Base-by-base conservation (phyloP, 2,329 filamentous ascomycete species). In the Fusarium oxysporum region DNA sequence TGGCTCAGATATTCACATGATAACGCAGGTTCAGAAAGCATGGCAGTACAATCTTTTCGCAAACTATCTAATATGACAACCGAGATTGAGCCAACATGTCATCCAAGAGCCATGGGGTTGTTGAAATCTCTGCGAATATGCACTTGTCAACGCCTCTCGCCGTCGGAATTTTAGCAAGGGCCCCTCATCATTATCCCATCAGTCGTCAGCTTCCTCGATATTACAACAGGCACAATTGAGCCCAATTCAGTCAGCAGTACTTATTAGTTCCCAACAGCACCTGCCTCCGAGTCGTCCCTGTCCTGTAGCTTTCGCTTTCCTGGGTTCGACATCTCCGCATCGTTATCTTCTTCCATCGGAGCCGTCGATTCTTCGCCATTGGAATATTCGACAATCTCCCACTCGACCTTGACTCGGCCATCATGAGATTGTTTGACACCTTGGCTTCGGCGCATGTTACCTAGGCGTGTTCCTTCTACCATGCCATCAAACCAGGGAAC, bases 401-500 rank as follows among this genome's bases (percentile, higher is more conserved):
- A 97, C 78, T 96, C 92, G 16, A 96, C 87, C 48, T 85, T 89
- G 41, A 91, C 88, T 33, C 84, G 86, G 21, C 92, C 92, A 78
- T 93, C 90, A n/a, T 83, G 82, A 56, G 88, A 91, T 56, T 80
- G 78, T 51, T 82, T 81, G 38, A 86, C 82, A 32, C 90, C 88
- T 64, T 88, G 87, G 21, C 90, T 87, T 74, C 89, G 89, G 79
- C 90, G 90, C 81, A 92, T 86, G 56, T 87, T 90, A 4, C 93
- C 93, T 45, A 97, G 83, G 43, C 86, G 86, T 73, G 93, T 95
- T 60, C 94, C 92, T 77, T 93, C 89, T 6, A 97, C 88, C 86
- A 97, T 87, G 71, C 90, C 89, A 76, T 97, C 93, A 75, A 97
- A 96, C 93, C 94, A 97, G 0, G 94, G 93, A 33, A 96, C 87